Percentiles rank a stretch among this genome's conserved stretches.
phyloP scores from a whole-genome alignment of 768 basidiomycete species.

The Dictyophora rubrovolvata region DNA sequence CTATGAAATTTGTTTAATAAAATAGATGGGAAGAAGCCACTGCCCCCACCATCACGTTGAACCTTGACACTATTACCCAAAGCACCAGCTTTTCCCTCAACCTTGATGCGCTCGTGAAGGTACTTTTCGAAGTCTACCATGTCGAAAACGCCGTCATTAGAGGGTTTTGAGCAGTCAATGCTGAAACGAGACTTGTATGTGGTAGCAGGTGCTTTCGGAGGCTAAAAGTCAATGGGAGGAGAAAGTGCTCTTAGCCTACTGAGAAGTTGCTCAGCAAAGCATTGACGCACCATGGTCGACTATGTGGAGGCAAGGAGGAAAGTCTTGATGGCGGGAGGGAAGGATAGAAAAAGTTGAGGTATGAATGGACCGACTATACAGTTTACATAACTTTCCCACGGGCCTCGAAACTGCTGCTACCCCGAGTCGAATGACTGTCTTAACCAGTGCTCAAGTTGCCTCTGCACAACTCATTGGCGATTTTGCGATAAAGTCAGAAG shows the following conservation, averaged over 20 bases:
- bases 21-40: constrained; percentile 2
- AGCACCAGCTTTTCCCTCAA: constrained; percentile 85
- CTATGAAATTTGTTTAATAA: constrained; percentile 24
- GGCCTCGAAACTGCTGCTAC: constrained; percentile 9
- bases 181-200: constrained; percentile 66
- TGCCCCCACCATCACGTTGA: constrained; percentile 64
- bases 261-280: constrained; percentile 90
- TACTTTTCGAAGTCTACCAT: constrained; percentile 73
- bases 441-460: constrained; percentile 49
- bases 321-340: constrained; percentile 15
- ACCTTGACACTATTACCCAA: constrained; percentile 87
- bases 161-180: constrained; percentile 81
- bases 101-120: constrained; percentile 89
- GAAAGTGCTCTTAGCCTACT: constrained; percentile 62
- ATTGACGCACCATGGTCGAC: constrained; percentile 55
- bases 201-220: constrained; percentile 40
- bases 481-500: constrained; percentile 75
- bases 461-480: constrained; percentile 67
- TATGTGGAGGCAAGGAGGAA: constrained; percentile 14
- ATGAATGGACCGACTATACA: constrained; percentile 6
- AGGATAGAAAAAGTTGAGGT: constrained; percentile 1
- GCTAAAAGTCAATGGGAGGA: constrained; percentile 32
- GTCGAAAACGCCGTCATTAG: constrained; percentile 51
- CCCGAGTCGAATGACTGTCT: constrained; percentile 31
- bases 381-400: constrained; percentile 4